Evolutionary conservation across 2,329 filamentous ascomycete species (phyloP), one percentile per base, ranked within the genome.

Genomic region (Monascus ruber): DNA sequence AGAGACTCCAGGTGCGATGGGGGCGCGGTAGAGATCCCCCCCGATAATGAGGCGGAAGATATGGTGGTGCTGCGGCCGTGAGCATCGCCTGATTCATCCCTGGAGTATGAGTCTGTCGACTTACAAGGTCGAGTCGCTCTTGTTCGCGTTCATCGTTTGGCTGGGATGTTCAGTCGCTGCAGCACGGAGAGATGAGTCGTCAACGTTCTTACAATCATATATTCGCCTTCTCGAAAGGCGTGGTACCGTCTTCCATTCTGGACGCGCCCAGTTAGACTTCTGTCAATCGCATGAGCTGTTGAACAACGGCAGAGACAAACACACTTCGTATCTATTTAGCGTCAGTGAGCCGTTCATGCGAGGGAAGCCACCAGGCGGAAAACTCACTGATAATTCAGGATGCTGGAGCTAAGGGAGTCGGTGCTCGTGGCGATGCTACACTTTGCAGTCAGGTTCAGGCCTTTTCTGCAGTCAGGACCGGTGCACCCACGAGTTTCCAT

Each of bases 21-120:
- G 34, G 7, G 60, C 56, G 4, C 54, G 43, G 31, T 44, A 49
- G 4, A 61, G 46, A 28, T 51, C 48, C 5, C 50, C 49, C 24
- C 47, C 47, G 33, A 60, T 38, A 0, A 46, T 46, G 25, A 60
- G 53, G 11, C 48, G 50, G 34, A 53, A 46, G 42, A 59, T 45
- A 42, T 58, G 44, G 40, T 63, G 59, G 27, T 39, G 40, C 25
- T 35, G 26, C 9, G 39, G 36, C 9, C 24, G 26, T 38, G 40
- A 29, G 32, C 31, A 24, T 38, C 10, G 10, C n/a, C 11, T 31
- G 25, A 11, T 27, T 33, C 11, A 25, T 33, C 2, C 5, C 9
- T 10, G 4, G 5, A 10, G 4, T 10, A 6, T 5, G n/a, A 5
- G 7, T 24, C 31, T 11, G 3, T 27, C n/a, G 24, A 34, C 24